Percentiles rank a stretch among this genome's conserved stretches.
phyloP scores from a whole-genome alignment of 208 protist species.

The Wallacemonas sp. region DNA sequence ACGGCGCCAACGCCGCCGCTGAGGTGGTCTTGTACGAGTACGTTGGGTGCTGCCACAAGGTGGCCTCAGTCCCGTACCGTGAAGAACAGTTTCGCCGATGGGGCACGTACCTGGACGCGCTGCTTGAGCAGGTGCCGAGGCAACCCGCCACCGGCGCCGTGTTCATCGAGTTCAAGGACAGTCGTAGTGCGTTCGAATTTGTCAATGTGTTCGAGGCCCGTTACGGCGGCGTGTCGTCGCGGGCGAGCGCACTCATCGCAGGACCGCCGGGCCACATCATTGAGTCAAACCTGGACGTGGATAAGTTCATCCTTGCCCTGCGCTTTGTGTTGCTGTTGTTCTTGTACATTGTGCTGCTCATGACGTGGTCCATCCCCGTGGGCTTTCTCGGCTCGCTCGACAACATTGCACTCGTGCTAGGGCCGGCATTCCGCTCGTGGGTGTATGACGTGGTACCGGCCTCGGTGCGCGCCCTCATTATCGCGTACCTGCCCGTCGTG shows the following conservation, averaged over 20 bases:
- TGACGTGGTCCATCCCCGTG: conserved; percentile 76
- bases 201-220: conserved; percentile 58
- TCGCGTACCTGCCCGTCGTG: conserved; percentile 65
- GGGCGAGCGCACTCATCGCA: conserved; percentile 52
- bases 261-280: conserved; percentile 71
- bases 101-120: conserved; percentile 40
- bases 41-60: conserved; percentile 38
- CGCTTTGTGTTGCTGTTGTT: conserved; percentile 43
- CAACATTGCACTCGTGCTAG: conserved; percentile 55
- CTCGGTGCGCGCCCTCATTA: conserved; percentile 38
- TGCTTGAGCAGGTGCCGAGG: conserved; percentile 37
- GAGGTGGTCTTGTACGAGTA: conserved; percentile 22
- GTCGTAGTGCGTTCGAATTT: conserved; percentile 71
- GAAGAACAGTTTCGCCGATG: conserved; percentile 32
- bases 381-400: conserved; percentile 76
- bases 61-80: conserved; percentile 53
- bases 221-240: conserved; percentile 33
- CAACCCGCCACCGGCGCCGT: conserved; percentile 35
- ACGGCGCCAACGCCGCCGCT: neutral
- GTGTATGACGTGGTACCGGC: conserved; percentile 34
- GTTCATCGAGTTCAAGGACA: conserved; percentile 73
- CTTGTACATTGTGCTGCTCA: conserved; percentile 55
- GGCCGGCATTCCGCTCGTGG: conserved; percentile 25
- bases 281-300: conserved; percentile 46
- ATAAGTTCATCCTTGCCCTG: conserved; percentile 38